Evolutionary conservation across 495 filamentous ascomycete genomes (phyloP).

Genomic region (Neurospora pannonica): DNA sequence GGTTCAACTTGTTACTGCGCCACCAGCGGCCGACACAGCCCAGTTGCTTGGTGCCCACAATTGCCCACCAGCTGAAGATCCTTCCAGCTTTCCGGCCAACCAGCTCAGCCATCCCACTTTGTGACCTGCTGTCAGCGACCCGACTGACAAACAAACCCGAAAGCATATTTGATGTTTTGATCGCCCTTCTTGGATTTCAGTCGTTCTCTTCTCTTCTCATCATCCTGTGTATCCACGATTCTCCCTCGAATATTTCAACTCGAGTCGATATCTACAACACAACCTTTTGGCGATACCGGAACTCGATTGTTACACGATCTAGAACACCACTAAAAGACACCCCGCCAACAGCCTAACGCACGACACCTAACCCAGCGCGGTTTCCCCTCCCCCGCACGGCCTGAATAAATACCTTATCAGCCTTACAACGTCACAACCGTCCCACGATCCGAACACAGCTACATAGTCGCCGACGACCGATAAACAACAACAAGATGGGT

Average conservation of each 20-base stretch:
- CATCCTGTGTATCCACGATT: not conserved
- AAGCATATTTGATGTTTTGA: not conserved
- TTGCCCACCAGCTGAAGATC: not conserved
- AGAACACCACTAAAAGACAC: not conserved
- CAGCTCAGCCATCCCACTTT: not conserved
- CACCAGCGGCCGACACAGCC: not conserved
- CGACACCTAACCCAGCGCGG: not conserved
- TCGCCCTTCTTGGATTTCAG: not conserved
- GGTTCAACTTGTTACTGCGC: not conserved
- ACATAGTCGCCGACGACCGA: not conserved
- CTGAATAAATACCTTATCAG: not conserved
- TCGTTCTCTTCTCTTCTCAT: not conserved
- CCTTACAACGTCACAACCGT: not conserved
- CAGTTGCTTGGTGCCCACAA: not conserved
- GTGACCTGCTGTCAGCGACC: not conserved
- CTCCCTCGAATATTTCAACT: not conserved
- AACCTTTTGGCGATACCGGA: not conserved
- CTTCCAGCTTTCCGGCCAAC: not conserved
- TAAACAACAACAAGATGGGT: constrained; percentile 14
- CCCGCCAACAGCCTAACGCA: not conserved
- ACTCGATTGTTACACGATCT: not conserved
- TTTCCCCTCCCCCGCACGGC: not conserved
- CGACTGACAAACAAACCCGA: not conserved
- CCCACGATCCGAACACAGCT: not conserved
- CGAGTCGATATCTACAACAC: not conserved